A percentile compares a stretch with the other conserved stretches of the same genome.
phyloP scores from a whole-genome alignment of 129 eudicot species.

The Helianthus annuus region HanXRQr2.0-SUNRISE NC_035448.2:126839465-126839964 shows the following conservation, averaged over 20 bases:
- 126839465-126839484: not conserved
- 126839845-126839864: constrained; percentile 77
- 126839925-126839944: not conserved
- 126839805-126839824: constrained; percentile 65
- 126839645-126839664: not conserved
- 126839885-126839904: too few relatives aligned
- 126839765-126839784: constrained; percentile 3
- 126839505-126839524: not conserved
- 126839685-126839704: not conserved
- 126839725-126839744: constrained; percentile 3
- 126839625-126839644: not conserved
- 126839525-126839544: not conserved
- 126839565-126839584: not conserved
- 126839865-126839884: constrained; percentile 26
- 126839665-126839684: not conserved
- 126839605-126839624: not conserved
- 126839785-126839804: constrained; percentile 46
- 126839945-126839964: not conserved
- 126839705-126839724: not conserved
- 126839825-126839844: constrained; percentile 62
- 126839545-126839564: not conserved
- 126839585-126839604: not conserved
- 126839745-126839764: not conserved
- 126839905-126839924: not conserved
- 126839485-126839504: not conserved